These are phyloP conservation scores for Lactarius evosmus DNA, from an alignment of 768 basidiomycete genomes.

Conservation along the genomic window DNA sequence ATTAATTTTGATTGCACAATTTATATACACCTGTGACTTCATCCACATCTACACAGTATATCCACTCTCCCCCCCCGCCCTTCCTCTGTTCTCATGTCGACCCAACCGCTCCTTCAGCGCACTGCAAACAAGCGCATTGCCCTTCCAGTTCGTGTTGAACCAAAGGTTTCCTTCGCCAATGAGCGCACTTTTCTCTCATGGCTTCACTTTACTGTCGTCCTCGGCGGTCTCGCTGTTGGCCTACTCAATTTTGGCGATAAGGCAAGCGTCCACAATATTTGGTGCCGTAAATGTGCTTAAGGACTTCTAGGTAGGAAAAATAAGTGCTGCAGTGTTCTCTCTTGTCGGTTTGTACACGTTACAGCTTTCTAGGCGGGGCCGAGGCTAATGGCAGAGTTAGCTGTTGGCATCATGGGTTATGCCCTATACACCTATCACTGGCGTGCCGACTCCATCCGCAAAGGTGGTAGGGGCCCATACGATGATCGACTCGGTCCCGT, in stretches of 20 bases:
- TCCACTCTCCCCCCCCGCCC: background rate
- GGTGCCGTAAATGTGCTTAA: conserved; percentile 7
- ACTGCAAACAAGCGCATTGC: conserved; percentile 94
- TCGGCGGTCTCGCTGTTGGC: conserved; percentile 94
- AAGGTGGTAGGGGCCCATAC: conserved; percentile 90
- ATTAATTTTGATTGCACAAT: background rate
- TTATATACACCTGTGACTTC: background rate
- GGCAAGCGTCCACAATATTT: conserved; percentile 40
- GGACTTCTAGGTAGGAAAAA: conserved; percentile 73
- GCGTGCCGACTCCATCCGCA: conserved; percentile 89
- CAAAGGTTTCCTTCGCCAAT: conserved; percentile 93
- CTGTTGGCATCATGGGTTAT: conserved; percentile 96
- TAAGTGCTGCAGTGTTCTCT: conserved; percentile 96
- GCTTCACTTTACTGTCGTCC: conserved; percentile 97
- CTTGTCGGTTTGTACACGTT: conserved; percentile 65
- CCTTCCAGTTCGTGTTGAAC: conserved; percentile 90
- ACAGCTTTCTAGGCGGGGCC: background rate
- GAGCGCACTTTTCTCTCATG: conserved; percentile 97
- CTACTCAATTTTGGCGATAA: conserved; percentile 98
- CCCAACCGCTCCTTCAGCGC: conserved; percentile 94
- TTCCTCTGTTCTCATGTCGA: conserved; percentile 64
- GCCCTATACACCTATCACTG: conserved; percentile 95
- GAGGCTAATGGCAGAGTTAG: conserved; percentile 40
- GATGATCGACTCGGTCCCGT: conserved; percentile 96
- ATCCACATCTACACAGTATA: conserved; percentile 5